Base-by-base conservation (phyloP, 768 basidiomycete genomes). In the Suillus decipiens region DNA sequence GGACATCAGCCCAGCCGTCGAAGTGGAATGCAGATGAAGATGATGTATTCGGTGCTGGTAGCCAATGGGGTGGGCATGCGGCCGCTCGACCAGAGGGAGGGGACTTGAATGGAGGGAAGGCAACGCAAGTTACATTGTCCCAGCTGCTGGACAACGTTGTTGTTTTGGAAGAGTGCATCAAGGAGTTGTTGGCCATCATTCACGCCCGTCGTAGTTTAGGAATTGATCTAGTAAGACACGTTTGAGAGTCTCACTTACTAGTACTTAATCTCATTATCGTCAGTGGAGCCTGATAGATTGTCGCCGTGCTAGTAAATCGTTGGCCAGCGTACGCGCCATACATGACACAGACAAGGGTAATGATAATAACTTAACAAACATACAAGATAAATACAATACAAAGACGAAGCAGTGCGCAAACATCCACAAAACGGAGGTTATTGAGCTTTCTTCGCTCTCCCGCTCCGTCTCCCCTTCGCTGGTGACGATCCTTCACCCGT, bases 121-220 rank as follows among this genome's bases (percentile, higher is more conserved):
- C 72, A 15, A 73, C 76, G 17, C 80, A 74, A 22, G 82, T 96
- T 33, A 93, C 91, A 9, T 79, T 99, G 59, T 95, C 93, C 51
- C 88, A 85, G 66, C 73, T 98, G 61, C 78, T 98, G 73, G 96
- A 98, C 73, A 98, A 98, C 71, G 90, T 96, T 36, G 95, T 99
- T 36, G 88, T 98, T 45, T 73, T 99, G 65, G 96, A 98, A 76
- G 96, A 98, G 75, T 90, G 89, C 64, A 90, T 98, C 71, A 98
- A 98, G 77, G 96, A 99, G 75, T 78, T 95, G 39, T 87, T 87
- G 15, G 92, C 93, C 15, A 89, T 95, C 66, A 85, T 95, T 59
- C 89, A 93, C 75, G 93, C 92, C 17, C 80, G 94, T 63, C 80
- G 92, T 64, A 89, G 87, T 75, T 76, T 96, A 60, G 95, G 95